Evolutionary conservation across 371 early-diverging fungal species (phyloP), one percentile per base, ranked within the genome.

Genomic region (Smittium culicis): DNA sequence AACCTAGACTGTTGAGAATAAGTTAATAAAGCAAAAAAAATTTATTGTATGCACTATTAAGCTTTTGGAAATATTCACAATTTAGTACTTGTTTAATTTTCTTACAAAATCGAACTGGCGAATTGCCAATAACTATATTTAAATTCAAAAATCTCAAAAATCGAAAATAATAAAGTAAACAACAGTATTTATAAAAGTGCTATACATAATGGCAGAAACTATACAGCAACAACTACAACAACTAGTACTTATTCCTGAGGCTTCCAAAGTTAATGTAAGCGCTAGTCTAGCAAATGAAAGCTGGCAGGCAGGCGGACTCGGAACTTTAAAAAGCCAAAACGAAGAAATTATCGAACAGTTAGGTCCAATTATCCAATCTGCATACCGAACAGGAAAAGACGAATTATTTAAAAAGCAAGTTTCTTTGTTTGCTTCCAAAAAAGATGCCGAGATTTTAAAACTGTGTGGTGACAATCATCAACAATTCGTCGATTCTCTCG

Each of bases 391-490:
- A 66, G 88, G 89, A 65, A 86, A 88, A 71, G 88, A 93, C 73
- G 86, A 87, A 57, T 83, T 87, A 27, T 95, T 96, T 71, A 75
- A 90, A 20, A 91, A 94, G 56, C 91, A 93, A 56, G 82, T 98
- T 11, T 82, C 83, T 62, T 59, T 80, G 61, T 88, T 95, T 67
- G 87, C 92, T 25, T 74, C 83, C 56, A 83, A 85, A 68, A 95
- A 96, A 71, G 97, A 96, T 73, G 82, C 83, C n/a, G 98, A 98
- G 77, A 98, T 98, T 70, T 95, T 96, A 79, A 86, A 88, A 71
- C 88, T 98, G 83, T 98, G 98, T 81, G 90, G 91, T 74, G 83
- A 86, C 69, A 90, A 98, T 75, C 94, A 95, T 73, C 93, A 93
- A 86, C 97, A 98, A 81, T 96, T 98, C 73, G 91, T 95, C 11